Percentiles rank a stretch among this genome's conserved stretches.
Conservation (phyloP, 441 rosid species). For the Brassica hybrid region DNA sequence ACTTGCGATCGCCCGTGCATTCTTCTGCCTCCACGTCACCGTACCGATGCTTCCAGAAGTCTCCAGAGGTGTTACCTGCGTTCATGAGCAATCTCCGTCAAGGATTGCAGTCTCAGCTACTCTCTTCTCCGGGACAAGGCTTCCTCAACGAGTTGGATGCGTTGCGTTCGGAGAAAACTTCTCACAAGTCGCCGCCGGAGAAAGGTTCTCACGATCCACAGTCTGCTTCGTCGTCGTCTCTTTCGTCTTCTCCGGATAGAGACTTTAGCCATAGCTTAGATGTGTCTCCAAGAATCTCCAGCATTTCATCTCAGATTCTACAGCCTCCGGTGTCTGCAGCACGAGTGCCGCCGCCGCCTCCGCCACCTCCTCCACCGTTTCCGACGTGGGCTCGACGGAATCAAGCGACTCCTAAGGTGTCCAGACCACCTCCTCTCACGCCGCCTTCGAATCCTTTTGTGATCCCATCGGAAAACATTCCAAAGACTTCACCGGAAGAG, state of each 20-base stretch:
- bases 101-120: slow-evolving; percentile 45
- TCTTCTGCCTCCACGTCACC: slow-evolving; percentile 61
- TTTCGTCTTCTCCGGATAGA: slow-evolving; percentile 58
- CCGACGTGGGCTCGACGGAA: slow-evolving; percentile 47
- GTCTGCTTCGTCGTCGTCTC: slow-evolving; percentile 47
- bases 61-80: slow-evolving; percentile 48
- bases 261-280: slow-evolving; percentile 49
- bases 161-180: slow-evolving; percentile 28
- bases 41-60: slow-evolving; percentile 45
- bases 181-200: slow-evolving; percentile 40
- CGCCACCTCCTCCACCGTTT: slow-evolving; percentile 51
- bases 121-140: slow-evolving; percentile 46
- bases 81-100: slow-evolving; percentile 47
- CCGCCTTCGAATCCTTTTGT: slow-evolving; percentile 90
- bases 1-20: slow-evolving; percentile 43
- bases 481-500: slow-evolving; percentile 54
- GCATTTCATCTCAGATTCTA: slow-evolving; percentile 39
- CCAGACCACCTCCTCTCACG: slow-evolving; percentile 62
- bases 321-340: slow-evolving; percentile 44
- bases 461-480: slow-evolving; percentile 50
- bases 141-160: slow-evolving; percentile 41
- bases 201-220: slow-evolving; percentile 36
- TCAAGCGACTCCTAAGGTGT: slow-evolving; percentile 46
- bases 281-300: slow-evolving; percentile 48
- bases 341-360: slow-evolving; percentile 49